Percentiles rank a stretch among this genome's conserved stretches.
Evolutionary conservation across 2,329 filamentous ascomycete genomes (phyloP).

Genomic region (Calycina herbarum): DNA sequence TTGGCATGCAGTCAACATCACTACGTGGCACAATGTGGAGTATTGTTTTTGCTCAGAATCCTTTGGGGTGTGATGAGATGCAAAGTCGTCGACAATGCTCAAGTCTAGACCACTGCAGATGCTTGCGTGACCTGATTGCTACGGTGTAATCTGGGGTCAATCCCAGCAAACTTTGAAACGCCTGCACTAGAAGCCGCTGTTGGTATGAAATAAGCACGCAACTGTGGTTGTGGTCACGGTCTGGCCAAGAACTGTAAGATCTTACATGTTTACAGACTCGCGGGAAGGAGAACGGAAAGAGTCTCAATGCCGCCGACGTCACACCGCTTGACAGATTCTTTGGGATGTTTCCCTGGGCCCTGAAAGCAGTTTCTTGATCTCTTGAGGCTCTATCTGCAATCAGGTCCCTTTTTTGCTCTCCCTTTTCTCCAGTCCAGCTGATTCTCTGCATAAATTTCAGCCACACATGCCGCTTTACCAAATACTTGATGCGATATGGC

Average conservation of each 20-base stretch:
- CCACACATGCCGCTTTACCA: conserved; percentile 14
- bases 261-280: not conserved
- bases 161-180: not conserved
- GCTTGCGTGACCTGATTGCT: conserved; percentile 4
- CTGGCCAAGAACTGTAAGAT: not conserved
- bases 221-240: not conserved
- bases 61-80: not conserved
- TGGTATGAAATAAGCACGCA: not conserved
- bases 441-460: conserved; percentile 1
- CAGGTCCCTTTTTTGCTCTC: not conserved
- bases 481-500: not conserved
- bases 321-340: too few species aligned
- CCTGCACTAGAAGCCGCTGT: not conserved
- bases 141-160: not conserved
- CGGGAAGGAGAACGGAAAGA: not conserved
- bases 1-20: not conserved
- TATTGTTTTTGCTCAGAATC: not conserved
- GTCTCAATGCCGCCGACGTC: too few species aligned
- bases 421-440: not conserved
- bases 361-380: too few species aligned
- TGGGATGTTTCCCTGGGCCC: too few species aligned
- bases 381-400: not conserved
- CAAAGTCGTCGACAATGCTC: not conserved
- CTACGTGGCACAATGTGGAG: not conserved
- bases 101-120: conserved; percentile 5